phyloP scores from a whole-genome alignment of 2,329 filamentous ascomycete species.

The Colletotrichum orchidophilum region DNA sequence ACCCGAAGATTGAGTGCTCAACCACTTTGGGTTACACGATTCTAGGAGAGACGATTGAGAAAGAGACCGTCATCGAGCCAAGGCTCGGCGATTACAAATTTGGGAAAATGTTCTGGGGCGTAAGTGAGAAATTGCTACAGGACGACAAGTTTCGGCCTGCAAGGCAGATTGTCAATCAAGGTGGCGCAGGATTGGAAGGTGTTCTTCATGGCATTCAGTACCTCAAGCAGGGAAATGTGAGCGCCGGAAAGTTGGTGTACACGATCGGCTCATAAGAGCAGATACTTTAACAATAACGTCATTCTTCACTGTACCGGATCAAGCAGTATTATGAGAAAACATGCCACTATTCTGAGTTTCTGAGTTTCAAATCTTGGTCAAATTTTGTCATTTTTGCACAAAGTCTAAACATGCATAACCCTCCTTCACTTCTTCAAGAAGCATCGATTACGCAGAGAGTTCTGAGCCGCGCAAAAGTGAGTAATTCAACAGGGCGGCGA shows the following conservation, averaged over 20 bases:
- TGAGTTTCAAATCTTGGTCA: no score
- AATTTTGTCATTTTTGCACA: not conserved
- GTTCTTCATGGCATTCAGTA: slow-evolving; percentile 38
- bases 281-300: not conserved
- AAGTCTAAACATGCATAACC: not conserved
- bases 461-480: not conserved
- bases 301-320: not conserved
- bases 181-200: slow-evolving; percentile 44
- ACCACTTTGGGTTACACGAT: slow-evolving; percentile 52
- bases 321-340: not conserved
- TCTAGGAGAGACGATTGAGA: slow-evolving; percentile 47
- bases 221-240: slow-evolving; percentile 44
- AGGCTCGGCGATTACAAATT: slow-evolving; percentile 45
- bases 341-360: no score
- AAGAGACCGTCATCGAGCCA: slow-evolving; percentile 36
- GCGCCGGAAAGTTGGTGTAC: slow-evolving; percentile 56
- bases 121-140: slow-evolving; percentile 45
- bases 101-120: slow-evolving; percentile 48
- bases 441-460: not conserved
- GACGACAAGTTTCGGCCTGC: slow-evolving; percentile 47
- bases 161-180: slow-evolving; percentile 41
- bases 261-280: slow-evolving; percentile 41
- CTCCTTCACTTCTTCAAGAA: not conserved
- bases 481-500: not conserved
- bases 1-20: slow-evolving; percentile 44